A percentile compares a stretch with the other conserved stretches of the same genome.
These are phyloP conservation scores for Bipolaris zeicola DNA, from an alignment of 2,329 filamentous ascomycete species.

Conservation along the genomic window DNA sequence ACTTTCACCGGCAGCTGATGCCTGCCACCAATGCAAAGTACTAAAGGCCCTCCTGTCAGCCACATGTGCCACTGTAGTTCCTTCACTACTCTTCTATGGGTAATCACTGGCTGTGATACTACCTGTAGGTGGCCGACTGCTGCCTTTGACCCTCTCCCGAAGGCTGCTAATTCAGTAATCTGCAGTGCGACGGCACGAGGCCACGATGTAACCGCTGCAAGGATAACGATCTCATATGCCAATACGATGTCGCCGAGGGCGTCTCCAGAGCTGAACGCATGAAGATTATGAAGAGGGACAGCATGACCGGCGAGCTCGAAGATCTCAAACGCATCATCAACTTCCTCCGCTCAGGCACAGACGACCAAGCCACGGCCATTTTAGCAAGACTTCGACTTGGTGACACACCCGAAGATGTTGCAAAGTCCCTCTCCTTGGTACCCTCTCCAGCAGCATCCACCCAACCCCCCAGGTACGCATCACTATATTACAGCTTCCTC, in stretches of 20 bases:
- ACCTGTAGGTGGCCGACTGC: conserved; percentile 11
- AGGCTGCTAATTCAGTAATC: not conserved
- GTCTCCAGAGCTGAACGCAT: conserved; percentile 34
- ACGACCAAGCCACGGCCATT: conserved; percentile 27
- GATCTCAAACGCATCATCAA: conserved; percentile 30
- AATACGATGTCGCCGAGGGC: conserved; percentile 34
- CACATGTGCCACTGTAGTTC: not conserved
- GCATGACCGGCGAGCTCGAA: conserved; percentile 23
- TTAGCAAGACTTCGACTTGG: conserved; percentile 28
- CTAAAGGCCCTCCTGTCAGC: not conserved
- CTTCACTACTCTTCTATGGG: conserved; percentile 9
- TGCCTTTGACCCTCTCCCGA: not conserved
- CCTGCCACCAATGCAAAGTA: not conserved
- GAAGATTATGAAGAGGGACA: conserved; percentile 31
- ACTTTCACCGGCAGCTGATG: not conserved
- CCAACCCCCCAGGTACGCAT: conserved; percentile 26
- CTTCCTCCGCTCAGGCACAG: conserved; percentile 25
- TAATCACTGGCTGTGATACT: conserved; percentile 12
- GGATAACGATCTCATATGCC: conserved; percentile 25
- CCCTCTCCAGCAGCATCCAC: conserved; percentile 9
- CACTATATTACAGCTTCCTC: conserved; percentile 4
- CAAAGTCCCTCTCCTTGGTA: conserved; percentile 22
- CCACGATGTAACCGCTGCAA: conserved; percentile 30
- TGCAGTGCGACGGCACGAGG: conserved; percentile 30
- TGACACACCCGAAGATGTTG: conserved; percentile 27